Base-by-base conservation (phyloP, 1,284 basidiomycete genomes). In the Phlebopus sp. region DNA sequence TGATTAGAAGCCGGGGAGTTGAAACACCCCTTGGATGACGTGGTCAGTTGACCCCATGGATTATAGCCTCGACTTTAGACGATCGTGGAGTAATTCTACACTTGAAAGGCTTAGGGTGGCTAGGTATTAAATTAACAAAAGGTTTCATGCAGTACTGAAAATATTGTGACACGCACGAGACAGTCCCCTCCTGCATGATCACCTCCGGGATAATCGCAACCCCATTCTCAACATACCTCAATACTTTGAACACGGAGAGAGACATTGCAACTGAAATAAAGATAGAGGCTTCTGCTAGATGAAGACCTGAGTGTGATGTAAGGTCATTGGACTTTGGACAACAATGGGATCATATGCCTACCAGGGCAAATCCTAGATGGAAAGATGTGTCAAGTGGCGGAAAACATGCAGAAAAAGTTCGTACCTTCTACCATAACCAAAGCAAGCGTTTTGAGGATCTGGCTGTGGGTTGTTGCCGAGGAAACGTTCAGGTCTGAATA, bases 401-500 rank as follows among this genome's bases (percentile, higher is more conserved):
- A 19, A 6, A 11, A 23, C 19, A 19, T 10, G 3, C 13, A 34
- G 5, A 11, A 14, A 13, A 30, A 18, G 14, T n/a, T 15, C 30
- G 21, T 23, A 47, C 46, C 58, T 48, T 18, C 55, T 42, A 36
- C 55, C 58, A 31, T 29, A 60, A 10, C 59, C 52, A n/a, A 59
- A 59, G 40, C 50, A 53, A 1, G 10, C 42, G 10, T 46, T 19
- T 2, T 44, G 42, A 7, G 58, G 46, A 31, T 60, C 52, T 1
- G 11, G 44, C 11, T 62, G 42, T 3, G 11, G 42, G 17, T 45
- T 1, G 1, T 50, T 37, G 2, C 52, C 50, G 1, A 57, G 46
- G 23, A 57, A 60, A 8, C 60, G 25, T 35, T 53, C 55, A 0
- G 54, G 59, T 0, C 47, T n/a, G n/a, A 59, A 60, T 2, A 44